A percentile compares a stretch with the other conserved stretches of the same genome.
Conservation (phyloP, 1,284 basidiomycete species). For the Porodaedalea pini region DNA sequence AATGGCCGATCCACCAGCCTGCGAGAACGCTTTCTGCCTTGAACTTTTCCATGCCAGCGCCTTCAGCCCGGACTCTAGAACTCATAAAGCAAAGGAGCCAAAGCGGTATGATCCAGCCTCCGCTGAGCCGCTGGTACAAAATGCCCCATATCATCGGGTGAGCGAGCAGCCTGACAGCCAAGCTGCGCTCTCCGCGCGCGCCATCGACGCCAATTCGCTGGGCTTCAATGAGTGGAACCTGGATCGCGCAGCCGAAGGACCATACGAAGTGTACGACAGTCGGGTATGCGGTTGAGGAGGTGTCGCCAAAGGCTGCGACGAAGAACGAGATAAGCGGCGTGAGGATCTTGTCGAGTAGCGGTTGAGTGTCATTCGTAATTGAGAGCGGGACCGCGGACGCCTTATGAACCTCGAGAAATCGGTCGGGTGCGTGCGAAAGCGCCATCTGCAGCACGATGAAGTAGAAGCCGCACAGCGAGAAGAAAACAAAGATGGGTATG, state of each 20-base stretch:
- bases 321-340: conserved; percentile 21
- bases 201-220: conserved; percentile 9
- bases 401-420: conserved; percentile 20
- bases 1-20: conserved; percentile 20
- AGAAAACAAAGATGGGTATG: conserved; percentile 13
- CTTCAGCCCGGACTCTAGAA: conserved; percentile 6
- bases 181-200: neutral
- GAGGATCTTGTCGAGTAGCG: conserved; percentile 16
- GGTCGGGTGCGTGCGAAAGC: conserved; percentile 17
- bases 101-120: conserved; percentile 19
- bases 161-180: neutral
- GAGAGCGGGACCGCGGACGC: conserved; percentile 18
- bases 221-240: conserved; percentile 18
- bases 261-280: conserved; percentile 20
- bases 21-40: conserved; percentile 19
- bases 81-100: conserved; percentile 20
- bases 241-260: conserved; percentile 19
- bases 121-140: conserved; percentile 20
- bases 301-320: conserved; percentile 19
- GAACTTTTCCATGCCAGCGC: conserved; percentile 5
- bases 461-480: conserved; percentile 19
- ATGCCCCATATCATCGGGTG: conserved; percentile 21
- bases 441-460: conserved; percentile 20
- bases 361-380: conserved; percentile 9
- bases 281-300: conserved; percentile 16